These are phyloP conservation scores for Syzygium malaccense DNA, from an alignment of 441 rosid species.

Conservation along the genomic window DNA sequence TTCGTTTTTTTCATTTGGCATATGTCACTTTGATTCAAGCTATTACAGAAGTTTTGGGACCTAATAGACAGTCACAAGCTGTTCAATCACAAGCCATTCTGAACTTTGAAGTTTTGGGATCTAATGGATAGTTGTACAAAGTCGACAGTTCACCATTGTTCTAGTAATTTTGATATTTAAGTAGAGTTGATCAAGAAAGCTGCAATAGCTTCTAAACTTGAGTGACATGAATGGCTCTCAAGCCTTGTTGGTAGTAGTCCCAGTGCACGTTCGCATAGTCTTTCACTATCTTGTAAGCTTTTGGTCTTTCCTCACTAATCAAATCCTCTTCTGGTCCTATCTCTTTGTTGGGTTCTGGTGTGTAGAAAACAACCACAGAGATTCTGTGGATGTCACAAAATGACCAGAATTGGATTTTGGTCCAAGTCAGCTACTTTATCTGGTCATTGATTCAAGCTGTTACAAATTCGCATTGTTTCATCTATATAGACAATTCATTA, in stretches of 20 bases:
- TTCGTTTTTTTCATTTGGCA: no score
- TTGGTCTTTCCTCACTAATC: constrained; percentile 24
- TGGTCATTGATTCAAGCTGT: no score
- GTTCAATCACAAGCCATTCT: neutral
- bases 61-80: no score
- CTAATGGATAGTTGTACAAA: neutral
- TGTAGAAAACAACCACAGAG: constrained; percentile 32
- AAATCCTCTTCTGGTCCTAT: constrained; percentile 35
- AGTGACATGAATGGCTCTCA: constrained; percentile 29
- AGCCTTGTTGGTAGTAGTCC: constrained; percentile 35
- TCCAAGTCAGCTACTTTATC: no score
- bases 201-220: constrained; percentile 9
- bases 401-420: no score
- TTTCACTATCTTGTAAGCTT: constrained; percentile 27
- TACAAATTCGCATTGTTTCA: no score
- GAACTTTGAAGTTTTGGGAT: neutral
- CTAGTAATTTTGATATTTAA: neutral
- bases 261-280: constrained; percentile 22
- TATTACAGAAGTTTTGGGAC: no score
- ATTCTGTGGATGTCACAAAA: constrained; percentile 7
- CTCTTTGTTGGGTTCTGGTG: constrained; percentile 33
- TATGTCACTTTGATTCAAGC: no score
- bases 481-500: no score
- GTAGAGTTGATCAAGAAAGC: neutral
- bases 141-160: neutral